These are phyloP conservation scores for Ceratobasidium papillatum DNA, from an alignment of 1,284 basidiomycete genomes.

Conservation along the genomic window DNA sequence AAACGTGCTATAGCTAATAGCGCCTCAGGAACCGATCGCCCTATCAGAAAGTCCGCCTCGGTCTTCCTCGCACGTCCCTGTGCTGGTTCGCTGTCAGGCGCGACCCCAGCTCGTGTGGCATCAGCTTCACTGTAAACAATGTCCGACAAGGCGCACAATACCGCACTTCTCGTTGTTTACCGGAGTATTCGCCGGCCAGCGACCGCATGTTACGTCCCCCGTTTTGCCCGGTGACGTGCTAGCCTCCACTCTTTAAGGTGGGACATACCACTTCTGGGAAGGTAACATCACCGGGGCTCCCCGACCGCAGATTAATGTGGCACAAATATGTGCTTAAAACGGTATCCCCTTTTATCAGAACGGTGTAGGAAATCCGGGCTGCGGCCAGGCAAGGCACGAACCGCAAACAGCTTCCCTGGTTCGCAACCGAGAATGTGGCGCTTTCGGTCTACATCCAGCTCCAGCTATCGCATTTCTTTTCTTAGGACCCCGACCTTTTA, in stretches of 20 bases:
- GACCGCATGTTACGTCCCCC: background rate
- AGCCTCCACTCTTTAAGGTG: background rate
- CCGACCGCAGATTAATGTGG: background rate
- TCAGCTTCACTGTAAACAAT: background rate
- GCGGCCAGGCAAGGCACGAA: background rate
- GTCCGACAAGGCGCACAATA: background rate
- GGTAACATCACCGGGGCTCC: background rate
- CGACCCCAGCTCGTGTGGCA: background rate
- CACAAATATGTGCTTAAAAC: background rate
- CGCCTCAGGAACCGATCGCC: background rate
- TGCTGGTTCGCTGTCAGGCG: background rate
- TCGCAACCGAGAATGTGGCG: background rate
- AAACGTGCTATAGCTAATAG: background rate
- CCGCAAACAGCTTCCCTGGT: background rate
- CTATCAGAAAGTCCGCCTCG: too few relatives aligned
- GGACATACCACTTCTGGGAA: background rate
- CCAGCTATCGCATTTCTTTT: background rate
- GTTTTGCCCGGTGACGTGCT: background rate
- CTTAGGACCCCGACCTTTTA: background rate
- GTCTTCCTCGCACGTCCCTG: background rate
- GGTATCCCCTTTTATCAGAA: background rate
- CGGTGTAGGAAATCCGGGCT: background rate
- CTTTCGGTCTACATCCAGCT: background rate
- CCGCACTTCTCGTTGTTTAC: background rate
- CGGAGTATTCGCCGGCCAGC: background rate